Evolutionary conservation across 306 rosid species (phyloP), one percentile per base, ranked within the genome.

Genomic region (Begonia loranthoides): DNA sequence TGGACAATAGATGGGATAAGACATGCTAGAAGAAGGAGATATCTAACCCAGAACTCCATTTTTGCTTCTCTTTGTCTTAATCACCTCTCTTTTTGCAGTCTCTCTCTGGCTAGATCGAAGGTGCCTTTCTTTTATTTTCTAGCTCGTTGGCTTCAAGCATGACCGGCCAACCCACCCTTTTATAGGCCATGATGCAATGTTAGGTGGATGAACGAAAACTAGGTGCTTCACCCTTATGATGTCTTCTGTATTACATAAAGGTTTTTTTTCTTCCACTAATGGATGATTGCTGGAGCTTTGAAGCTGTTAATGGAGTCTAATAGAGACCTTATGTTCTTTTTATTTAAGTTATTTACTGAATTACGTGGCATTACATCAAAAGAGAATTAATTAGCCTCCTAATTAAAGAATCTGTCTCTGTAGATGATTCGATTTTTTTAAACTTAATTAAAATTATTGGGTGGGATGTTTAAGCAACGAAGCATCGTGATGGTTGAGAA

Each of bases 201-300:
- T 85, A 82, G 97, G 97, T 89, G 57, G 43, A 17, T 51, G 57
- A 60, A 19, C 48, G 56, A 16, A 49, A 24, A 57, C 3, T 19
- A 41, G 10, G 50, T 34, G 11, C 22, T 17, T 15, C 40, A 45
- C 40, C 10, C 43, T 28, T 15, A 16, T 41, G 57, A 60, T 78
- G 58, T 66, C 94, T 80, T 83, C 68, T 73, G 68, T 74, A 72
- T 70, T 67, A 83, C 96, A 69, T 80, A 78, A 83, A 83, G 94
- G 60, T 43, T 52, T 61, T 52, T 34, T 12, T 10, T 43, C 13
- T 10, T 43, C 15, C 47, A 43, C 13, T 13, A 46, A 46, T 64
- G 45, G 50, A 65, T 72, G 5, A 49, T 50, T n/a, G 49, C 49
- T 36, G 24, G 49, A 24, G 52, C 60, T 73, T 61, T 60, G 59